Conservation (phyloP, 768 basidiomycete genomes). For the Inosperma sp. region DNA sequence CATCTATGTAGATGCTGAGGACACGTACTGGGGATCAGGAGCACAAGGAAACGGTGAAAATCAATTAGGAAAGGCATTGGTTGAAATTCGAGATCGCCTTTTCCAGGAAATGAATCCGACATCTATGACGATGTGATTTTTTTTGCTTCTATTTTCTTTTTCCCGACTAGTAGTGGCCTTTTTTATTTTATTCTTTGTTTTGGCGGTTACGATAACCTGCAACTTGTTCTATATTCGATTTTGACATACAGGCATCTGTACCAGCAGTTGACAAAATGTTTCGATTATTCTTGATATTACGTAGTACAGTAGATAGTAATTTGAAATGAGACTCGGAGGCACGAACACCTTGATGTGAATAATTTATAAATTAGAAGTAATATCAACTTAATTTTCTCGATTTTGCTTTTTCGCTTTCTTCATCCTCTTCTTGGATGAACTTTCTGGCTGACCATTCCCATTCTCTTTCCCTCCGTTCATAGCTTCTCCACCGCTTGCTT, state of each 20-base stretch:
- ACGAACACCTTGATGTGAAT: too few relatives aligned
- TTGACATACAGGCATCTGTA: background rate
- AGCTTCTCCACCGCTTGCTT: constrained; percentile 54
- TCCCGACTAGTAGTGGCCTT: too few relatives aligned
- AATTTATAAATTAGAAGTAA: too few relatives aligned
- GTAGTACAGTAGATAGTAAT: background rate
- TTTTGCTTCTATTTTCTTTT: background rate
- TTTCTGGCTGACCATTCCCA: too few relatives aligned
- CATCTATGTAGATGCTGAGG: constrained; percentile 49
- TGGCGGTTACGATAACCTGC: too few relatives aligned
- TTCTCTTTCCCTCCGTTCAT: too few relatives aligned
- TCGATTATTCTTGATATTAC: background rate
- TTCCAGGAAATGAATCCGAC: background rate
- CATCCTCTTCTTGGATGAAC: too few relatives aligned
- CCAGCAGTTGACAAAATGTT: background rate
- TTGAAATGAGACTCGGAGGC: too few relatives aligned
- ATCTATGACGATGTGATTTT: background rate
- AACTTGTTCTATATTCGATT: too few relatives aligned
- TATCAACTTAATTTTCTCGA: too few relatives aligned
- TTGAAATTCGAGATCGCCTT: constrained; percentile 53
- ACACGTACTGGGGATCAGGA: constrained; percentile 69
- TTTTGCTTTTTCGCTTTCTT: too few relatives aligned
- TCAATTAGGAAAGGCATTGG: constrained; percentile 57
- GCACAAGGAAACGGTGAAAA: constrained; percentile 45
- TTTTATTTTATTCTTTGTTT: too few relatives aligned